These are phyloP conservation scores for Cardamine chenopodiifolia DNA, from an alignment of 345 rosid species.

Conservation along the genomic window DNA sequence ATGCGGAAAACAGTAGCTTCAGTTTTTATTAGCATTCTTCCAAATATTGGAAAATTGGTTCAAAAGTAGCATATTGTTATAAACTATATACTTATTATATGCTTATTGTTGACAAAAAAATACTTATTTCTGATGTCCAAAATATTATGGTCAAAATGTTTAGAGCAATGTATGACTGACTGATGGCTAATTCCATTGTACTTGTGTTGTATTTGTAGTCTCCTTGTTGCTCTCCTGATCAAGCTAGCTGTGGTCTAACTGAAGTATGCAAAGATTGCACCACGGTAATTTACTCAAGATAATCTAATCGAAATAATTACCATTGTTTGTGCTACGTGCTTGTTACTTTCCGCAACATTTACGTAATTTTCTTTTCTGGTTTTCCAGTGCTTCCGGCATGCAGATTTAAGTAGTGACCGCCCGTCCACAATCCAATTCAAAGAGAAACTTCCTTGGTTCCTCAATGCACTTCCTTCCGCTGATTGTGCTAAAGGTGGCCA, in stretches of 20 bases:
- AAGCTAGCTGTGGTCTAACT: constrained; percentile 60
- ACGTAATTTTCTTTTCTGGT: constrained; percentile 14
- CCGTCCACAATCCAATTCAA: constrained; percentile 82
- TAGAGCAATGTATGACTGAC: constrained; percentile 7
- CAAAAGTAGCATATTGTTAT: background rate
- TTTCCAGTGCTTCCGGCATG: constrained; percentile 89
- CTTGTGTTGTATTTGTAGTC: constrained; percentile 53
- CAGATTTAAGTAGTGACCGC: constrained; percentile 80
- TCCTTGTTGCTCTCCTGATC: constrained; percentile 78
- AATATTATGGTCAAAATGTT: background rate
- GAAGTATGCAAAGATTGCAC: constrained; percentile 96
- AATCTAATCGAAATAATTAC: background rate
- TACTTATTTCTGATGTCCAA: background rate
- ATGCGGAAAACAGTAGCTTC: background rate
- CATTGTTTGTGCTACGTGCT: background rate
- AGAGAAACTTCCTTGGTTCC: constrained; percentile 99
- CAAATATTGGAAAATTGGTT: background rate
- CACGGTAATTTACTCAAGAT: constrained; percentile 60
- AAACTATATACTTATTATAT: background rate
- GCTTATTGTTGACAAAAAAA: background rate
- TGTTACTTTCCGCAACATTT: background rate
- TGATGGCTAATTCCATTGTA: constrained; percentile 10
- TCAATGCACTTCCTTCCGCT: constrained; percentile 86
- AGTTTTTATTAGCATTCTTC: constrained; percentile 4
- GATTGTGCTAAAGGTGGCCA: constrained; percentile 99